phyloP scores from a whole-genome alignment of 441 rosid genomes.

The Codiaeum variegatum region DNA sequence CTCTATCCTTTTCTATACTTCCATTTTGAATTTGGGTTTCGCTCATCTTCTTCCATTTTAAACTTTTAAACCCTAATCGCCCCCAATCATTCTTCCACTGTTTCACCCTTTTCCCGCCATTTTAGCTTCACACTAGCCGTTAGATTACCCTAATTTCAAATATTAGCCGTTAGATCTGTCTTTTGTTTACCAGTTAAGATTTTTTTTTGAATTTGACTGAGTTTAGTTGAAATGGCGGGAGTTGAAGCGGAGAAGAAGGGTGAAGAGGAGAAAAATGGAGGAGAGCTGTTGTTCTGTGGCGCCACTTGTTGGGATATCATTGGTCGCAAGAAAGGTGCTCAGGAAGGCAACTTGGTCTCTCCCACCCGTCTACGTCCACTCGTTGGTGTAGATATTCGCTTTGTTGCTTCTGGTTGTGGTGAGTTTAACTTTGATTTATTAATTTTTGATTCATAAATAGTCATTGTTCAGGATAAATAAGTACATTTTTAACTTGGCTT shows the following conservation, averaged over 20 bases:
- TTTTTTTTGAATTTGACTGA: conserved; percentile 4
- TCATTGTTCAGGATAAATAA: not conserved
- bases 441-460: not conserved
- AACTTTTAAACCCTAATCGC: conserved; percentile 24
- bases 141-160: conserved; percentile 31
- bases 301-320: conserved; percentile 71
- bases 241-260: conserved; percentile 49
- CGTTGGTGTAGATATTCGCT: conserved; percentile 64
- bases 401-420: conserved; percentile 87
- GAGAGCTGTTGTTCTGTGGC: conserved; percentile 92
- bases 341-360: conserved; percentile 77
- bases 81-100: too few species aligned
- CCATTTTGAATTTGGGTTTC: conserved; percentile 48
- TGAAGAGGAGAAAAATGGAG: conserved; percentile 61
- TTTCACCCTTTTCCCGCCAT: conserved; percentile 74
- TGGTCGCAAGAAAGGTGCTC: conserved; percentile 59
- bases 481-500: not conserved
- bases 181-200: not conserved
- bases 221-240: conserved; percentile 44
- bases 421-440: conserved; percentile 16
- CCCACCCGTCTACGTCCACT: conserved; percentile 93
- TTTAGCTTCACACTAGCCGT: conserved; percentile 30
- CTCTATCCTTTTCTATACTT: conserved; percentile 12
- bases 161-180: conserved; percentile 49
- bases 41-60: conserved; percentile 11